Base-by-base conservation (phyloP, 2,329 filamentous ascomycete genomes). In the Penicillium sp. region DNA sequence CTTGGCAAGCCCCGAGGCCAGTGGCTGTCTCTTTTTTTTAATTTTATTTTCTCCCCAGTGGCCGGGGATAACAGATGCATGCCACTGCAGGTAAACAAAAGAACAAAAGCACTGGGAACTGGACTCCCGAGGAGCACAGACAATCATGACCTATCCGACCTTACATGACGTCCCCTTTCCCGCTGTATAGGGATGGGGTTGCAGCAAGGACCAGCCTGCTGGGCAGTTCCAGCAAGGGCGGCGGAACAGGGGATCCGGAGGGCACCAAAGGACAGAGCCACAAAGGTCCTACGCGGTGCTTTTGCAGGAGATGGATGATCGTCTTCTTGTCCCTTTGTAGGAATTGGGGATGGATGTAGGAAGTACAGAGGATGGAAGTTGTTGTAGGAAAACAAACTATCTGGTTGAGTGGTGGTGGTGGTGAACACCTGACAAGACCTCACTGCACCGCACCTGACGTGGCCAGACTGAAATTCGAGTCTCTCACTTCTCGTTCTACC, bases 81-180 rank as follows among this genome's bases (percentile, higher is more conserved):
- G 70, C 75, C 75, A 73, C 72, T 74, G 73, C 69, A 72, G 48
- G 57, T 76, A 77, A 77, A 78, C 75, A 77, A 71, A 75, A 70
- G 66, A 60, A 68, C 65, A 33, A 33, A 33, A 33, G 30, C 30
- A 33, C 30, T 30, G 28, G 28, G 4, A 33, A 33, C 30, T 19
- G 46, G 46, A 30, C 22, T 25, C 37, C 35, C 13, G 52, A 59
- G 55, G 62, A 65, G 71, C 73, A 76, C 72, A 68, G 74, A 74
- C 70, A 58, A 62, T 67, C 70, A 67, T 69, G 69, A 67, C 70
- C 72, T 73, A 75, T 73, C 72, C 64, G 66, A 71, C 75, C 75
- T 77, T 78, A 73, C 75, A 77, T 77, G 65, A 62, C 62, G 67
- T 71, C 63, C 68, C 69, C 70, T 72, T 75, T 48, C 68, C 68